Evolutionary conservation across 345 rosid species (phyloP).

Genomic region (Citrus cavaleriei): DNA sequence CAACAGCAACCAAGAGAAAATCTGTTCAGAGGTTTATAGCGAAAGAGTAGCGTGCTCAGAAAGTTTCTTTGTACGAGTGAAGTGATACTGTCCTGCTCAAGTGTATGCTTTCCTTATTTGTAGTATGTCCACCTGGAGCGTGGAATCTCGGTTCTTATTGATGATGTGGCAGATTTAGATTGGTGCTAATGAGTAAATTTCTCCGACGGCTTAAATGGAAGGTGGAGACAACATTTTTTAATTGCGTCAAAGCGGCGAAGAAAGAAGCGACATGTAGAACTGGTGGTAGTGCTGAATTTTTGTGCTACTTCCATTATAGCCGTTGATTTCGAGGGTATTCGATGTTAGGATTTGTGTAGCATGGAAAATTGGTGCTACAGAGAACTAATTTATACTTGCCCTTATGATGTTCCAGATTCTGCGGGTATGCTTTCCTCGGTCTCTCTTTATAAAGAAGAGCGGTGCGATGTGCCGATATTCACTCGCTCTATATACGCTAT

Average conservation of each 20-base stretch:
- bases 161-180: conserved; percentile 7
- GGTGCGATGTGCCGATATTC: not conserved
- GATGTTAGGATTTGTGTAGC: not conserved
- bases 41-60: conserved; percentile 15
- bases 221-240: too few species aligned
- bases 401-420: not conserved
- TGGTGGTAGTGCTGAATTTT: not conserved
- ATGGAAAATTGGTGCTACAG: not conserved
- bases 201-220: not conserved
- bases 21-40: not conserved
- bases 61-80: not conserved
- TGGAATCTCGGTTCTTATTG: not conserved
- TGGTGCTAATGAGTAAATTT: not conserved
- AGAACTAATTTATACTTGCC: too few species aligned
- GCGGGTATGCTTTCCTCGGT: not conserved
- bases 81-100: not conserved
- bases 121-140: not conserved
- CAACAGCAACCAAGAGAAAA: not conserved
- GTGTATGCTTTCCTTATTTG: conserved; percentile 4
- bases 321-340: not conserved
- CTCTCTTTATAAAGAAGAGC: not conserved
- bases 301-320: not conserved
- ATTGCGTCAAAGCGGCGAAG: not conserved
- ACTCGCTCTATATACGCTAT: not conserved
- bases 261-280: not conserved